These are phyloP conservation scores for Nyctanthes arbortristis DNA, from an alignment of 257 asterid genomes.

Conservation along the genomic window DNA sequence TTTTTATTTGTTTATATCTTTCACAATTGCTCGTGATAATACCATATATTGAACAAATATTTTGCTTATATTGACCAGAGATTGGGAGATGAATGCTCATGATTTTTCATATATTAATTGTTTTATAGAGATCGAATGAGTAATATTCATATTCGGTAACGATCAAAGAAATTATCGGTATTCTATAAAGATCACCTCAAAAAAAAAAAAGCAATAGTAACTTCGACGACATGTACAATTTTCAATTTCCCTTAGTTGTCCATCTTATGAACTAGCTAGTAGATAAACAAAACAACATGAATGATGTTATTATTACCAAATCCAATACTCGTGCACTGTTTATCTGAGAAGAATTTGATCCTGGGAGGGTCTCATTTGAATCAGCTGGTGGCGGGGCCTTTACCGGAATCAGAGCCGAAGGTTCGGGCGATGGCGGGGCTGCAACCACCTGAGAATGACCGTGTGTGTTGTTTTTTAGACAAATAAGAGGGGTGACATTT, in stretches of 20 bases:
- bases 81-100: no score
- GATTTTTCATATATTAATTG: no score
- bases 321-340: not conserved
- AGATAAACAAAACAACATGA: slow-evolving; percentile 11
- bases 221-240: not conserved
- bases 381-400: slow-evolving; percentile 19
- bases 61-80: no score
- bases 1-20: no score
- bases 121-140: no score
- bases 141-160: not conserved
- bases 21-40: no score
- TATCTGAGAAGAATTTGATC: slow-evolving; percentile 14
- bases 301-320: slow-evolving; percentile 5
- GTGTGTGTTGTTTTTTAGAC: slow-evolving; percentile 1
- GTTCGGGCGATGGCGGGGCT: slow-evolving; percentile 14
- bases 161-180: not conserved
- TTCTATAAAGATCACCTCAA: not conserved
- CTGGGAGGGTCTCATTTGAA: not conserved
- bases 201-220: not conserved
- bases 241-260: not conserved
- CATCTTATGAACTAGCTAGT: not conserved
- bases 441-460: slow-evolving; percentile 13
- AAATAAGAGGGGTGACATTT: slow-evolving; percentile 6
- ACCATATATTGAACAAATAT: no score
- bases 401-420: not conserved